Percentiles rank a stretch among this genome's conserved stretches.
These are phyloP conservation scores for Curvularia lunata DNA, from an alignment of 2,329 filamentous ascomycete species.

Conservation along the genomic window DNA sequence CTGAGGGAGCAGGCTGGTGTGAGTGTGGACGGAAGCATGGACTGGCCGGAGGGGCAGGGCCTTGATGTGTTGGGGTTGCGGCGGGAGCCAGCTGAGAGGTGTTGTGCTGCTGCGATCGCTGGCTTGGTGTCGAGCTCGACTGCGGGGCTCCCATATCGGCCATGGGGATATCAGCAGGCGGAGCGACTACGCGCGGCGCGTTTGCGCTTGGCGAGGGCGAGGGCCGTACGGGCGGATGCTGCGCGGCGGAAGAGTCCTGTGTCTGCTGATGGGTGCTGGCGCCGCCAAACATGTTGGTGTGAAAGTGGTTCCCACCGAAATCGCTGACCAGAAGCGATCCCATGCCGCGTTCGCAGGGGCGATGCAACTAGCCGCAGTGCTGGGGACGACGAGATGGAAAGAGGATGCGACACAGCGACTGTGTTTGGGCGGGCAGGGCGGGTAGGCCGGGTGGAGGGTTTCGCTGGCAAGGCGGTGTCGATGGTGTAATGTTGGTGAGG, in stretches of 20 bases:
- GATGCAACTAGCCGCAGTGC: constrained; percentile 12
- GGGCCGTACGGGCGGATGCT: constrained; percentile 43
- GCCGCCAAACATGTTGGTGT: constrained; percentile 70
- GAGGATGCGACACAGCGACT: constrained; percentile 22
- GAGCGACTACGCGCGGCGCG: constrained; percentile 33
- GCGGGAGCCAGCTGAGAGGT: constrained; percentile 28
- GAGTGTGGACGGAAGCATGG: constrained; percentile 46
- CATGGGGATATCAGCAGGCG: constrained; percentile 49
- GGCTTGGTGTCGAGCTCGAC: constrained; percentile 38
- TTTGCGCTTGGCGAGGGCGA: constrained; percentile 38
- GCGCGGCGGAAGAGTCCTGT: constrained; percentile 46
- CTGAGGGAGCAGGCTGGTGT: constrained; percentile 41
- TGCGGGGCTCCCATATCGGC: constrained; percentile 45
- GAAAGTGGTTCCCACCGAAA: constrained; percentile 75
- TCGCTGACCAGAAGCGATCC: constrained; percentile 69
- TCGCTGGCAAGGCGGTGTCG: constrained; percentile 22
- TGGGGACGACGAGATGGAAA: constrained; percentile 9
- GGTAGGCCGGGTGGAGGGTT: constrained; percentile 17
- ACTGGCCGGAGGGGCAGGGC: constrained; percentile 39
- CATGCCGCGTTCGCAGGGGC: constrained; percentile 57
- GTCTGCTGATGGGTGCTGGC: constrained; percentile 52
- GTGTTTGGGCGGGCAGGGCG: constrained; percentile 20
- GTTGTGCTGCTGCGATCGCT: constrained; percentile 35
- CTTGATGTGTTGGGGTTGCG: constrained; percentile 24
- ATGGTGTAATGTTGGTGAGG: constrained; percentile 26